A percentile compares a stretch with the other conserved stretches of the same genome.
Conservation (phyloP, 2,329 filamentous ascomycete species). For the Tolypocladium nubicola region DNA sequence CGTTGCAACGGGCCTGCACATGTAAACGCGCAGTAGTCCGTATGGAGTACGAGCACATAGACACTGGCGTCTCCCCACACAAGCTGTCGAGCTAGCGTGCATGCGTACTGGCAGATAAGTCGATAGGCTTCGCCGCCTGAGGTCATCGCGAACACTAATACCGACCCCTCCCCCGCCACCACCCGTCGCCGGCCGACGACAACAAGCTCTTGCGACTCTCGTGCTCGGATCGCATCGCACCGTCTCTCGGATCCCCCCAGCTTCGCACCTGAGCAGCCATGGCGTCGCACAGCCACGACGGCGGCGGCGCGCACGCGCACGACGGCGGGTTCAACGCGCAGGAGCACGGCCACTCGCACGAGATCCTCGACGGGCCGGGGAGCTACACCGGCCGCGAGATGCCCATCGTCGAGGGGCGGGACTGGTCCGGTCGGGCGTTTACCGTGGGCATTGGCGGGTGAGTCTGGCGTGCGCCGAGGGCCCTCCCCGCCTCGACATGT, state of each 20-base stretch:
- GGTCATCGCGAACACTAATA: not conserved
- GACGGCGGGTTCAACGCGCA: conserved; percentile 43
- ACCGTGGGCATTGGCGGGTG: conserved; percentile 98
- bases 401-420: conserved; percentile 79
- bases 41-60: too few relatives aligned
- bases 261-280: not conserved
- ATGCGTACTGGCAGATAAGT: not conserved
- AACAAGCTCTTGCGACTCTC: not conserved
- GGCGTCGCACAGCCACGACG: conserved; percentile 22
- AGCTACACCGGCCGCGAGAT: conserved; percentile 85
- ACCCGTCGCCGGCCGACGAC: not conserved
- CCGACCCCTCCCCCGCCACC: not conserved
- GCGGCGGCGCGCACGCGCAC: conserved; percentile 45
- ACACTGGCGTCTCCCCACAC: not conserved
- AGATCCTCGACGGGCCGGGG: conserved; percentile 88
- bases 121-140: not conserved
- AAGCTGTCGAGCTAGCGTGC: not conserved
- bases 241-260: not conserved
- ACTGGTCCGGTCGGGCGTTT: conserved; percentile 84
- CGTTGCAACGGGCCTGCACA: not conserved
- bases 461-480: conserved; percentile 13
- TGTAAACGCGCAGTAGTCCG: not conserved
- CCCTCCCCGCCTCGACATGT: not conserved
- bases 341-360: conserved; percentile 90
- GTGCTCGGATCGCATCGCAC: not conserved